Conservation (phyloP, 148 eudicot species). For the Silene uniflora region DNA sequence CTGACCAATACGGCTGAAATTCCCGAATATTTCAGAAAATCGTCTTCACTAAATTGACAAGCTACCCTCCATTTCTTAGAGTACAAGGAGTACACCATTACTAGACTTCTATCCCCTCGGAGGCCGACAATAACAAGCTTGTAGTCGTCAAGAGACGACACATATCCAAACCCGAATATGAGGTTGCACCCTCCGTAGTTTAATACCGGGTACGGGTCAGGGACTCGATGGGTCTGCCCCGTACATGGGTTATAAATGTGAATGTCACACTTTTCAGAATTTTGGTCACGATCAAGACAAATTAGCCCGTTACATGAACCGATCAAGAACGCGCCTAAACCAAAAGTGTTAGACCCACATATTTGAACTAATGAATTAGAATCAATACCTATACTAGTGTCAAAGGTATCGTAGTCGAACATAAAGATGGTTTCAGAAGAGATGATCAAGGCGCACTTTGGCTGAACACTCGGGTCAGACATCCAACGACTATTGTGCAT, state of each 20-base stretch:
- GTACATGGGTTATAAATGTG: slow-evolving; percentile 15
- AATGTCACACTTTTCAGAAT: slow-evolving; percentile 12
- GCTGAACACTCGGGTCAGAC: slow-evolving; percentile 21
- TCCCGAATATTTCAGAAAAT: slow-evolving; percentile 7
- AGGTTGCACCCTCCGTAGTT: slow-evolving; percentile 16
- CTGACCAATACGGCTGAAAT: slow-evolving; percentile 25
- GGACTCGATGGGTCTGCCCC: slow-evolving; percentile 7
- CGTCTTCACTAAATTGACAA: not conserved
- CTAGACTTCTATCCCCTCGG: slow-evolving; percentile 15
- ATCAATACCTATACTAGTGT: slow-evolving; percentile 9
- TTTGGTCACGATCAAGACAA: slow-evolving; percentile 12
- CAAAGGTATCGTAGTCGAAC: slow-evolving; percentile 25
- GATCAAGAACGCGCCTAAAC: slow-evolving; percentile 21
- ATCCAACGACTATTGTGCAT: slow-evolving; percentile 13
- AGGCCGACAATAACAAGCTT: slow-evolving; percentile 23
- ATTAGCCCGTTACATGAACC: slow-evolving; percentile 29
- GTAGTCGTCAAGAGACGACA: slow-evolving; percentile 24
- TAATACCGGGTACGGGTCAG: slow-evolving; percentile 20
- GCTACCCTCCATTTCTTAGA: slow-evolving; percentile 23
- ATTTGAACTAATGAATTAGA: slow-evolving; percentile 16
- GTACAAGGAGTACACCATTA: slow-evolving; percentile 23
- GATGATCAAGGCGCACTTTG: slow-evolving; percentile 17
- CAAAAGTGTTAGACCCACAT: slow-evolving; percentile 10
- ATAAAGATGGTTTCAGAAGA: slow-evolving; percentile 21
- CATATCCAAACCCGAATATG: slow-evolving; percentile 28